Percentiles rank a stretch among this genome's conserved stretches.
These are phyloP conservation scores for Tetrapisispora namnaoensis DNA, from an alignment of 805 yeast species.

Conservation along the genomic window DNA sequence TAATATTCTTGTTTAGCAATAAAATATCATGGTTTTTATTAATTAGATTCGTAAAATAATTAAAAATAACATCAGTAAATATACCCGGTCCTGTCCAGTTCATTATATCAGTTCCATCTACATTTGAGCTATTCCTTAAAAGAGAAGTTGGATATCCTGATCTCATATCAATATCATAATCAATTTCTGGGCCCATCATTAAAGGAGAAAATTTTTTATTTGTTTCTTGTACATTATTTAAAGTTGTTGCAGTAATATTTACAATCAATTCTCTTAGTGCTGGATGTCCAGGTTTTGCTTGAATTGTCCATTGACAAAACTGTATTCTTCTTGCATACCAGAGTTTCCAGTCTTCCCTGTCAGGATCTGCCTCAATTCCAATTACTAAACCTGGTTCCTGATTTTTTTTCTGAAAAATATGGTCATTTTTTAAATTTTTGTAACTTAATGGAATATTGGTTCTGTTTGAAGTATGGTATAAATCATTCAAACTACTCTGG, in stretches of 20 bases:
- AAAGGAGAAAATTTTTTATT: conserved; percentile 2
- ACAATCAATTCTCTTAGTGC: conserved; percentile 71
- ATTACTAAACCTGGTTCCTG: conserved; percentile 61
- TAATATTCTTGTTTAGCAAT: conserved; percentile 26
- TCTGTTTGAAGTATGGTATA: conserved; percentile 9
- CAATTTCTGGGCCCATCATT: conserved; percentile 10
- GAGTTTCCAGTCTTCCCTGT: conserved; percentile 83
- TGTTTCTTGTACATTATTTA: conserved; percentile 28
- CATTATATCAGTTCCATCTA: conserved; percentile 38
- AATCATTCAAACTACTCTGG: conserved; percentile 11
- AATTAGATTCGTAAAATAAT: conserved; percentile 62
- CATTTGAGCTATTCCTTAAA: conserved; percentile 20
- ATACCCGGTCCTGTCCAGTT: conserved; percentile 72
- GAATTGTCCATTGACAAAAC: conserved; percentile 95
- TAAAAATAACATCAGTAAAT: conserved; percentile 67
- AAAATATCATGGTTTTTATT: conserved; percentile 52
- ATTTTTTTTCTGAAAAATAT: neutral
- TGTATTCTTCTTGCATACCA: conserved; percentile 92
- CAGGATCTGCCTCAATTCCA: conserved; percentile 97
- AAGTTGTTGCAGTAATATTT: conserved; percentile 66
- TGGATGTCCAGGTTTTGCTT: conserved; percentile 87
- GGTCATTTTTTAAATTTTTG: neutral
- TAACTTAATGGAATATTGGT: neutral
- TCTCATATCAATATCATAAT: conserved; percentile 24
- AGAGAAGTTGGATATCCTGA: conserved; percentile 3